phyloP scores from a whole-genome alignment of 148 eudicot species.

The Camellia sinensis region DNA sequence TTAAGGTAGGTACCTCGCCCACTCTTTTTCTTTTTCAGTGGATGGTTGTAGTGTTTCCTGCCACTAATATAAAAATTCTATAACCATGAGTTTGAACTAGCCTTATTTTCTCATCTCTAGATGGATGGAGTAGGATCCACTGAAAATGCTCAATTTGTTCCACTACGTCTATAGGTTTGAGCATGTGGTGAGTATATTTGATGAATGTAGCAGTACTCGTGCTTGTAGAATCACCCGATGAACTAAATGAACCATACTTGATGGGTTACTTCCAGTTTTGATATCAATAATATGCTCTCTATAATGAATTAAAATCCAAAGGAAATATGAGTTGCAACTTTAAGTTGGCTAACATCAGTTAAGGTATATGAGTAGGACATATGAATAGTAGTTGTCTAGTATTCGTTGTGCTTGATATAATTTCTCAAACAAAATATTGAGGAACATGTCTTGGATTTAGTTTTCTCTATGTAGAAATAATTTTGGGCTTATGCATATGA shows the following conservation, averaged over 20 bases:
- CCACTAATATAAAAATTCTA: neutral
- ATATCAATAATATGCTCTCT: neutral
- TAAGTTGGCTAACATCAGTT: neutral
- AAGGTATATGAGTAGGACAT: neutral
- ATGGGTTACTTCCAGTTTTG: no score
- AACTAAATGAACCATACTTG: neutral
- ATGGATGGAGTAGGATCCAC: neutral
- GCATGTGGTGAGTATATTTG: neutral
- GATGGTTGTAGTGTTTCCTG: neutral
- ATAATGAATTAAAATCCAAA: neutral
- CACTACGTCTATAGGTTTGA: neutral
- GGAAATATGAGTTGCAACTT: neutral
- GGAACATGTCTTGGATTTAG: neutral
- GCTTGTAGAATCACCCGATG: neutral
- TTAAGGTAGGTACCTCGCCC: slow-evolving; percentile 79
- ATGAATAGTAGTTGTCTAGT: neutral
- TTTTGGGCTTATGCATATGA: neutral
- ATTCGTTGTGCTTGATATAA: no score
- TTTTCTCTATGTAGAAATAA: neutral
- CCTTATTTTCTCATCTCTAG: neutral
- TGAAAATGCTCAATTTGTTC: neutral
- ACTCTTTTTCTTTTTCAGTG: neutral
- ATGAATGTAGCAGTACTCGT: neutral
- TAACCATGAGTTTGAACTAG: neutral
- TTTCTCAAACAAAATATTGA: neutral